Evolutionary conservation across 441 rosid genomes (phyloP), one percentile per base, ranked within the genome.

Genomic region (Aquilaria agallochum): DNA sequence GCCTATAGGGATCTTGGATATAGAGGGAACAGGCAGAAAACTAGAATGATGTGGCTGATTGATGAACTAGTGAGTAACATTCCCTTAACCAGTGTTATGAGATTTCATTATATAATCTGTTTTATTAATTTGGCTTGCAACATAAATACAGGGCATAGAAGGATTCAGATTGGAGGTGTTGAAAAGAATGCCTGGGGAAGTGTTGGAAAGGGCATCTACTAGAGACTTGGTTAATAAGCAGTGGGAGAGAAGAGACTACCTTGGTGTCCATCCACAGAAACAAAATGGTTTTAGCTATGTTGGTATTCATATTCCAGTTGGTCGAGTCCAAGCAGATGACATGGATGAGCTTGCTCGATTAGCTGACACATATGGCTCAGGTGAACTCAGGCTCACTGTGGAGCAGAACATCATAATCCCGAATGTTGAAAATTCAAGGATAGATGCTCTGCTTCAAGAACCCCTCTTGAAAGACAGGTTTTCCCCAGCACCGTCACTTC

Each of bases 1-100:
- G 85, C 95, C 9, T 90, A 64, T 56, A 76, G 95, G 64, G 97
- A 90, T 84, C 95, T 90, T 61, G 95, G 97, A 42, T 15, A 30
- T 45, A 76, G 97, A 72, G 91, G 97, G 56, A 90, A 86, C 73
- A 72, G 97, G 67, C 97, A 90, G 58, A 90, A 79, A 74, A 88
- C 95, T 0, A 81, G 97, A 73, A 90, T 90, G 93, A 90, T 90
- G 97, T 90, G 97, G 95, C 64, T 90, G 59, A 84, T 90, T 33
- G 95, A 90, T 55, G 93, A 90, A 73, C 85, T 90, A 60, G 97
- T 90, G 74, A 80, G 92, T 74, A 31, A 67, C 5, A 9, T 34
- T 54, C 12, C 33, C 52, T 30, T 58, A 32, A 5, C 45, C 30
- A 27, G 31, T 9, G 5, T 58, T 9, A 45, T 58, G 36, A 42